These are phyloP conservation scores for Cytospora paraplurivora DNA, from an alignment of 2,329 filamentous ascomycete species.

Conservation along the genomic window DNA sequence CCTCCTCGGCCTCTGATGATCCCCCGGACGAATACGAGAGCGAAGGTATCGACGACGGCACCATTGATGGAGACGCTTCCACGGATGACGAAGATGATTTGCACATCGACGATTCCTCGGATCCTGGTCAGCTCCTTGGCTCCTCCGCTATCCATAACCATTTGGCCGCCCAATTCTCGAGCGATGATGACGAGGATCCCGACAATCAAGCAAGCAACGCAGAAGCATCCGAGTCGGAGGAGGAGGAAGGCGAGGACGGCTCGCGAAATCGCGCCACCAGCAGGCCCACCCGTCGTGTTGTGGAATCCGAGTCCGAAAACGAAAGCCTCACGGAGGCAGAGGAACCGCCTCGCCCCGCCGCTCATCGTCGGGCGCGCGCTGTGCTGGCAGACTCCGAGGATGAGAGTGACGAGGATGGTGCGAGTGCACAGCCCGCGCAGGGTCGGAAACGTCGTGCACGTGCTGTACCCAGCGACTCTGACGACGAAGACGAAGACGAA, in stretches of 20 bases:
- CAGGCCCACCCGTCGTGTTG: constrained; percentile 3
- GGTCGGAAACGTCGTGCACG: constrained; percentile 4
- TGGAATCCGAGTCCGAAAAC: constrained; percentile 15
- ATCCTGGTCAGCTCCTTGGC: not conserved
- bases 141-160: not conserved
- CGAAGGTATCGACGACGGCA: constrained; percentile 43
- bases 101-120: constrained; percentile 25
- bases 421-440: not conserved
- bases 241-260: not conserved
- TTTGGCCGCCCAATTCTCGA: constrained; percentile 13
- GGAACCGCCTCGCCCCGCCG: not conserved
- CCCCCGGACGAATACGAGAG: constrained; percentile 42
- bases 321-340: constrained; percentile 11
- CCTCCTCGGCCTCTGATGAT: constrained; percentile 31
- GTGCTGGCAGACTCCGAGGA: constrained; percentile 17
- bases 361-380: not conserved
- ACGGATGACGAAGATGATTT: constrained; percentile 35
- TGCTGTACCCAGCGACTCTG: not conserved
- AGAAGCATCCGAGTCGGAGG: constrained; percentile 1
- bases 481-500: constrained; percentile 8
- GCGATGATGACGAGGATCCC: constrained; percentile 1
- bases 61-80: constrained; percentile 34
- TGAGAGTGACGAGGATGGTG: constrained; percentile 1
- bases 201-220: not conserved
- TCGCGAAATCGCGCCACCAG: not conserved